Conservation (phyloP, 139 green algal genomes). For the Gonium pectorale region DNA sequence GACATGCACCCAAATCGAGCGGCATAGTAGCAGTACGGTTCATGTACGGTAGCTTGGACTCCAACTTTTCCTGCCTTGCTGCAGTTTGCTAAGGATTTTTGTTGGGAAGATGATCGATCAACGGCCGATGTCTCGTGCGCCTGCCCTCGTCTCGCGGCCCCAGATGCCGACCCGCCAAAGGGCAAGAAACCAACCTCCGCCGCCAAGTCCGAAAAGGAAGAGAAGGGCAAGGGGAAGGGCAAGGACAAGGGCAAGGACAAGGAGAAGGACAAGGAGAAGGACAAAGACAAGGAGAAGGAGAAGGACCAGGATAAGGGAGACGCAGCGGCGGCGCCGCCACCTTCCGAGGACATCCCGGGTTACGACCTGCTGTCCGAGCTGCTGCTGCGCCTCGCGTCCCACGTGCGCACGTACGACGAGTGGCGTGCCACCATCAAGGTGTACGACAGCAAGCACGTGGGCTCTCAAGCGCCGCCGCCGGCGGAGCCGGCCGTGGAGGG, state of each 20-base stretch:
- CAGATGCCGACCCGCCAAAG: too few relatives aligned
- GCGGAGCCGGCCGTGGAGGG: not conserved
- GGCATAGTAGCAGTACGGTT: too few relatives aligned
- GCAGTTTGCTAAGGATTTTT: too few relatives aligned
- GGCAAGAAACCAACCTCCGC: too few relatives aligned
- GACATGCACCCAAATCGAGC: too few relatives aligned
- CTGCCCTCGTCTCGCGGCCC: too few relatives aligned
- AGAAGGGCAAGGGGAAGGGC: slow-evolving; percentile 13
- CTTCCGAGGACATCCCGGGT: slow-evolving; percentile 44
- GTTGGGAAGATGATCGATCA: too few relatives aligned
- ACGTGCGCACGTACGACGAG: slow-evolving; percentile 58
- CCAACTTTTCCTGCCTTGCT: too few relatives aligned
- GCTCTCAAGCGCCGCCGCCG: not conserved
- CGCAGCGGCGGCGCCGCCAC: not conserved
- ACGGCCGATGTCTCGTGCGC: too few relatives aligned
- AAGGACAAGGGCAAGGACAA: slow-evolving; percentile 17
- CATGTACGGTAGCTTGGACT: too few relatives aligned
- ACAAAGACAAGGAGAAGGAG: slow-evolving; percentile 11
- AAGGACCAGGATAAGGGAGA: slow-evolving; percentile 41
- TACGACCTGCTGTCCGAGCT: slow-evolving; percentile 46
- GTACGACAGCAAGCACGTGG: slow-evolving; percentile 33
- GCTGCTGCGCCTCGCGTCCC: slow-evolving; percentile 32
- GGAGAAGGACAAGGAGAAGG: slow-evolving; percentile 23
- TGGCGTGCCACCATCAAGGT: slow-evolving; percentile 59
- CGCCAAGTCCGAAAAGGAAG: not conserved